Evolutionary conservation across 2,329 filamentous ascomycete species (phyloP).

Genomic region (Penicillium sp.): DNA sequence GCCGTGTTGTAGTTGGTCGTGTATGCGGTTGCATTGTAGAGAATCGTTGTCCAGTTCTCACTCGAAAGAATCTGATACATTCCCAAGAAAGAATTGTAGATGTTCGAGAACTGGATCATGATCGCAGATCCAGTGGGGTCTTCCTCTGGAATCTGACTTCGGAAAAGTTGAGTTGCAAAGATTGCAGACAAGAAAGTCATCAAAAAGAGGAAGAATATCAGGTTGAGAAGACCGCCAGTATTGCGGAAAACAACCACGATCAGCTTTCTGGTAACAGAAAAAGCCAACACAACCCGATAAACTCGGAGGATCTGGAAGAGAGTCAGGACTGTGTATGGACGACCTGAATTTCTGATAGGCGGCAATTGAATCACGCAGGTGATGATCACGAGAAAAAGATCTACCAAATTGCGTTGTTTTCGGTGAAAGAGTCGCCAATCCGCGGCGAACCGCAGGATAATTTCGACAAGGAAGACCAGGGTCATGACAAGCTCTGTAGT

Average conservation of each 20-base stretch:
- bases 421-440: conserved; percentile 82
- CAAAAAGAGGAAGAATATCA: conserved; percentile 95
- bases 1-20: conserved; percentile 69
- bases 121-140: conserved; percentile 65
- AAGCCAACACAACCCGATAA: conserved; percentile 87
- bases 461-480: conserved; percentile 76
- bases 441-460: conserved; percentile 72
- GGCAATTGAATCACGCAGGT: conserved; percentile 87
- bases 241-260: conserved; percentile 88
- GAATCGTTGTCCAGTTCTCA: conserved; percentile 88
- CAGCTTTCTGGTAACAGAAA: conserved; percentile 82
- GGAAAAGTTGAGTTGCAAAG: conserved; percentile 89
- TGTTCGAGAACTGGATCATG: conserved; percentile 78
- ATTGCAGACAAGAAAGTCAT: conserved; percentile 93
- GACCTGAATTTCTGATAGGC: conserved; percentile 69
- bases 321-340: conserved; percentile 82
- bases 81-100: conserved; percentile 93
- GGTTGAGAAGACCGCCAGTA: conserved; percentile 84
- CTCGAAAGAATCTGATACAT: conserved; percentile 98
- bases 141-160: conserved; percentile 74
- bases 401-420: conserved; percentile 74
- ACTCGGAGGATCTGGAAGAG: conserved; percentile 90
- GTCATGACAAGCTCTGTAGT: conserved; percentile 75
- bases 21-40: conserved; percentile 78
- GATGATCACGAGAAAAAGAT: conserved; percentile 75